Evolutionary conservation across 2,329 filamentous ascomycete species (phyloP).

Genomic region (Purpureocillium lavendulum): DNA sequence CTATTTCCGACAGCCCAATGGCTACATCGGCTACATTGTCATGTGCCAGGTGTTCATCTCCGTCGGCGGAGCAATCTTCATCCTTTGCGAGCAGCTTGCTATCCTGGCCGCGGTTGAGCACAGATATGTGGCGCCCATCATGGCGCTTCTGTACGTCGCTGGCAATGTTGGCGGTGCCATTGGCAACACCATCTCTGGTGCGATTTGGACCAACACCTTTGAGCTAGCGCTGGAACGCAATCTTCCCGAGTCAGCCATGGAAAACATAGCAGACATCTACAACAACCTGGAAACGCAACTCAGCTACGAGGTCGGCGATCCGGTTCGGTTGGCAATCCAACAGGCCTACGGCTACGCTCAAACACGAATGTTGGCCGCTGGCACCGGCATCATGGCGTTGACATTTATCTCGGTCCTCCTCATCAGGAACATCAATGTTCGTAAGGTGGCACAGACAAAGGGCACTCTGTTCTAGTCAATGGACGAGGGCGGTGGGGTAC

Average conservation of each 20-base stretch:
- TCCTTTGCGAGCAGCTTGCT: constrained; percentile 46
- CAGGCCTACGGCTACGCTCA: constrained; percentile 39
- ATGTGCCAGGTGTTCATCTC: constrained; percentile 47
- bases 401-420: constrained; percentile 18
- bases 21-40: constrained; percentile 37
- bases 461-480: constrained; percentile 16
- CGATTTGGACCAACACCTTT: constrained; percentile 35
- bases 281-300: constrained; percentile 24
- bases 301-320: constrained; percentile 28
- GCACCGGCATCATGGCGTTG: constrained; percentile 19
- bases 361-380: constrained; percentile 28
- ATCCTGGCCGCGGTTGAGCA: constrained; percentile 48
- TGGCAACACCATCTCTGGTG: constrained; percentile 32
- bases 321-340: constrained; percentile 32
- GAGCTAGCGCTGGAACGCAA: constrained; percentile 20
- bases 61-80: constrained; percentile 44
- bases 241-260: constrained; percentile 26
- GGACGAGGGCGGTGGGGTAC: too few relatives aligned
- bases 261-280: constrained; percentile 33
- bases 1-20: constrained; percentile 26
- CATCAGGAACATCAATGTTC: constrained; percentile 21
- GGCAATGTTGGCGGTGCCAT: constrained; percentile 36
- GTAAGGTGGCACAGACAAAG: constrained; percentile 20
- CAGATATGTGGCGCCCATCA: constrained; percentile 40
- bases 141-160: constrained; percentile 36